Evolutionary conservation across 2,329 filamentous ascomycete species (phyloP), one percentile per base, ranked within the genome.

Genomic region (Talaromyces sp.): DNA sequence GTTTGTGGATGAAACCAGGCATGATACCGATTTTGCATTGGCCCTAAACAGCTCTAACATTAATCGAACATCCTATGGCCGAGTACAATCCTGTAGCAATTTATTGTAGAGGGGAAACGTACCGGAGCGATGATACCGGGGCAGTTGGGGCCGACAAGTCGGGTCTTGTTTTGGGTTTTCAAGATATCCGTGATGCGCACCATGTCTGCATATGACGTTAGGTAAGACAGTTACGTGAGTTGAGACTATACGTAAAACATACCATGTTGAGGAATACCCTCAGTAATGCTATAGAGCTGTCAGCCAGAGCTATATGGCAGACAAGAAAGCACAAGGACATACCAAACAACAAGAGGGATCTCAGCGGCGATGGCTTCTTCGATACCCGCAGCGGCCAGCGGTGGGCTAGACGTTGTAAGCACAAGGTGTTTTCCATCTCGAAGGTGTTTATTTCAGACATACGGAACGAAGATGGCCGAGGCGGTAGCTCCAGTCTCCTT

Each of bases 11-110:
- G 87, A 98, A 97, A 75, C 95, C 95, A 70, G 95, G 92, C 95
- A 99, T 98, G 84, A 99, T 99, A 78, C 95, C 95, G 77, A 99
- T 98, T 86, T 99, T 99, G 88, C 95, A 99, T 88, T 96, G 94
- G 74, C 94, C 95, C 82, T 88, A 73, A 66, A 37, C 2, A 50
- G 11, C 31, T 59, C 16, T n/a, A 43, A 47, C 11, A 33, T 62
- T 27, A 65, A 35, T 45, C 3, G 41, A 10, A 10, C n/a, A 33
- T 43, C 39, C 54, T 39, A 19, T n/a, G 9, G 10, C 13, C 22
- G n/a, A 48, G 16, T 47, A 11, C 5, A 60, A n/a, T 8, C 14
- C 11, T 41, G 16, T 56, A 45, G n/a, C 3, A 19, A 22, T 41
- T 22, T 37, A 19, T 11, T 35, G 37, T 48, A 13, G 14, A 11